These are phyloP conservation scores for Staphylotrichum tortipilum DNA, from an alignment of 495 filamentous ascomycete species.

Conservation along the genomic window DNA sequence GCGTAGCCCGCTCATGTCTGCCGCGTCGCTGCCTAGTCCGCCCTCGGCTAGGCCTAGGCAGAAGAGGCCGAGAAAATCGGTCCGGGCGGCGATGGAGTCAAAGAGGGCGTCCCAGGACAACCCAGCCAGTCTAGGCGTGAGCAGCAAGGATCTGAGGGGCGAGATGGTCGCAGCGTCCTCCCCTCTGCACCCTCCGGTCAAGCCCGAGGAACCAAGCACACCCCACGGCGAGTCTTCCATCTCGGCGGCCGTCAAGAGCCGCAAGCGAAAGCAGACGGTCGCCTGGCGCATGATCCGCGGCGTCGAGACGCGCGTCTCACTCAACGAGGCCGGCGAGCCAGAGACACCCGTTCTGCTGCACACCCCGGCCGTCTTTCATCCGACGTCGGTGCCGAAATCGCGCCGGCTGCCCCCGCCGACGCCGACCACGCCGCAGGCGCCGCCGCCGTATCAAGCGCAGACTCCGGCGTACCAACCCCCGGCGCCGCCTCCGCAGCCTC, in stretches of 20 bases:
- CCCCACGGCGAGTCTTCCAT: constrained; percentile 21
- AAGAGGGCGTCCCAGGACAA: background rate
- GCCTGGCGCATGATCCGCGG: constrained; percentile 32
- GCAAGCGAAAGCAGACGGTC: constrained; percentile 29
- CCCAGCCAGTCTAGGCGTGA: too few relatives aligned
- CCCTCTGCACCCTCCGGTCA: background rate
- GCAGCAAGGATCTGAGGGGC: too few relatives aligned
- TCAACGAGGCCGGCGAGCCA: constrained; percentile 4
- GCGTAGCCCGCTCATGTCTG: background rate
- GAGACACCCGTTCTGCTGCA: background rate
- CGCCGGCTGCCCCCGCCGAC: background rate
- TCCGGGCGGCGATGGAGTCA: constrained; percentile 13
- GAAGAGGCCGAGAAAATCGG: constrained; percentile 24
- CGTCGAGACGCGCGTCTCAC: constrained; percentile 24
- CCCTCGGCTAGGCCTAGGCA: constrained; percentile 11
- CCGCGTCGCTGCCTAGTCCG: background rate
- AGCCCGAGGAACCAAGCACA: background rate
- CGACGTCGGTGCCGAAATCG: background rate
- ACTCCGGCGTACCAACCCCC: background rate
- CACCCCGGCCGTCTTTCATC: background rate
- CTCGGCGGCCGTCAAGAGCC: constrained; percentile 31
- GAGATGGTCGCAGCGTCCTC: background rate
- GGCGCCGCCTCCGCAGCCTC: background rate
- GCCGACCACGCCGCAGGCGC: background rate
- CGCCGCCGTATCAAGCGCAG: background rate